Evolutionary conservation across 78 protist genomes (phyloP), one percentile per base, ranked within the genome.

Genomic region (Dictyostelium discoideum): DNA sequence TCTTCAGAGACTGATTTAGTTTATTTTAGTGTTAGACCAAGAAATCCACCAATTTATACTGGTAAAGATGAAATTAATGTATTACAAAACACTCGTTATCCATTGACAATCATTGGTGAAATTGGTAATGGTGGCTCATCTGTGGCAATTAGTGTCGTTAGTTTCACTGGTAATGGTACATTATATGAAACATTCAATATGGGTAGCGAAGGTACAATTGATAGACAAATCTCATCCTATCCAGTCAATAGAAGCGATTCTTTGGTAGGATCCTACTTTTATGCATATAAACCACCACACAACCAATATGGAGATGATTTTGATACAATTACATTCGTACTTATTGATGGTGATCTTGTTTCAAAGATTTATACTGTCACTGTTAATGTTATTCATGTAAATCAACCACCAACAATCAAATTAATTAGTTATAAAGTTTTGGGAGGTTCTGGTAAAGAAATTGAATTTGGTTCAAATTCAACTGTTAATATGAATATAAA

Each of bases 221-320:
- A 37, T 65, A 18, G 13, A 14, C 18, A n/a, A 18, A 54, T 77
- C 63, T 0, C 8, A 18, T 24, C 92, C 40, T 85, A 67, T 24
- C 82, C 82, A 85, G 26, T 2, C 0, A 10, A 11, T n/a, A 37
- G 46, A 22, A 10, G 11, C 22, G 50, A 24, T 39, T 1, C 77
- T 37, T 22, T 69, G 7, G 46, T 42, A 42, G 46, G 46, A 14
- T 11, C 44, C 6, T 65, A 16, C 50, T 4, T n/a, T 18, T 65
- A 80, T 72, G 63, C 48, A 5, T 83, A 93, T 74, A 74, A 14
- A 3, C 93, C 95, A 90, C 84, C 84, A 20, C 37, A 67, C 26
- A 42, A 86, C 20, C 16, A 8, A 26, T 57, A 80, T 76, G 96
- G 96, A 1, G 54, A 54, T 3, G 14, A 18, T 3, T 65, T 67